phyloP scores from a whole-genome alignment of 2,329 filamentous ascomycete genomes.

The Clarireedia paspali region DNA sequence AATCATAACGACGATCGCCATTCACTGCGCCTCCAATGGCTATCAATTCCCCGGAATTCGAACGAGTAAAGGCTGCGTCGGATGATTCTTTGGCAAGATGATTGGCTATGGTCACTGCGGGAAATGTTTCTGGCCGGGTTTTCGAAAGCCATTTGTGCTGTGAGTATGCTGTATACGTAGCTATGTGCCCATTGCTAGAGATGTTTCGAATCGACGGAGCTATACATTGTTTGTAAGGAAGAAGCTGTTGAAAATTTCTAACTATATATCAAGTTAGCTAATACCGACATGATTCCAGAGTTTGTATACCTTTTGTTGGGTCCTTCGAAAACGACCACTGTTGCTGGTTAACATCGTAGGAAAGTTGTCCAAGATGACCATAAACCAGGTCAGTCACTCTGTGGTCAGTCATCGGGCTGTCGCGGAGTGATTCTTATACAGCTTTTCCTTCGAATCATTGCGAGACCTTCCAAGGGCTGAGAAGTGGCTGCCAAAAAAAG shows the following conservation, averaged over 20 bases:
- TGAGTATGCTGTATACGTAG: conserved; percentile 6
- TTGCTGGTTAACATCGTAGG: conserved; percentile 33
- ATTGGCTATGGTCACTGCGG: conserved; percentile 12
- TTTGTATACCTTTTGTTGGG: conserved; percentile 14
- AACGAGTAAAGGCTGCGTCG: conserved; percentile 4
- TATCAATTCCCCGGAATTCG: conserved; percentile 16
- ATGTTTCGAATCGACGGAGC: conserved; percentile 17
- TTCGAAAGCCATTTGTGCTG: conserved; percentile 23
- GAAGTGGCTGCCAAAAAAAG: not conserved
- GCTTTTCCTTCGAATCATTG: conserved; percentile 21
- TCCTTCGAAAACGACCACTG: conserved; percentile 27
- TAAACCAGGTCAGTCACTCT: conserved; percentile 40
- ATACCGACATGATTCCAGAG: not conserved
- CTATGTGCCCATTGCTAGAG: conserved; percentile 6
- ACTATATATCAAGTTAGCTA: conserved; percentile 15
- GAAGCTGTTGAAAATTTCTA: conserved; percentile 21
- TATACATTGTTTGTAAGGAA: conserved; percentile 21
- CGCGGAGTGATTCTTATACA: conserved; percentile 13
- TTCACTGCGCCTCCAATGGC: conserved; percentile 19
- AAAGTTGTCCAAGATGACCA: conserved; percentile 44
- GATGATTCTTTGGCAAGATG: conserved; percentile 1
- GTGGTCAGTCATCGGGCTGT: conserved; percentile 32
- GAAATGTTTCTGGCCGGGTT: conserved; percentile 21
- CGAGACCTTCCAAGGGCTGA: conserved; percentile 4
- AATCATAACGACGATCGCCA: conserved; percentile 14